Base-by-base conservation (phyloP, 805 yeast species). In the Dipodascopsis tothii region DNA sequence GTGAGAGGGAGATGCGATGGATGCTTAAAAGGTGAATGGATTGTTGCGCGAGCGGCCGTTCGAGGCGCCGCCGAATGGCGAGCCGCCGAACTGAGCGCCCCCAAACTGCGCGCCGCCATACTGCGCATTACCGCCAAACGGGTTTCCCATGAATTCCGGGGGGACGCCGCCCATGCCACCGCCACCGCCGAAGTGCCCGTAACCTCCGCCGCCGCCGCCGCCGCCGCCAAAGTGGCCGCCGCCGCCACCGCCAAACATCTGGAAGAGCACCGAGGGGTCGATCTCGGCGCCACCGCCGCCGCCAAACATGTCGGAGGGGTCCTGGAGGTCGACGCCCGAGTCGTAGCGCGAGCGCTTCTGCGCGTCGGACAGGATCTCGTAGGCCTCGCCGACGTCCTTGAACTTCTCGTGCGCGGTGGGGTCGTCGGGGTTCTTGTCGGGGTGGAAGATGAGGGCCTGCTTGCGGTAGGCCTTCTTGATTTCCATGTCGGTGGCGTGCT, bases 381-480 rank as follows among this genome's bases (percentile, higher is more conserved):
- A 78, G 7, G 97, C 96, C 45, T 76, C 75, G 19, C 94, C 79
- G 57, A 86, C 75, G 64, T 87, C 96, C 68, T 90, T 92, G 68
- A 90, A 90, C 69, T 86, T 90, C 61, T 92, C 97, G 44, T 95
- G 94, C 21, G 95, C 96, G 14, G 77, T 67, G 45, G 78, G 78
- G 60, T 84, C 84, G 64, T 88, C 97, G 17, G 59, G 64, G 60
- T 84, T 81, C 66, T 86, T 85, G 58, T 85, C 95, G 1, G 95
- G 95, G 60, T 85, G 95, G 56, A 78, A 75, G 51, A 72, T 73
- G 49, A 84, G 72, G 3, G 95, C 95, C 52, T 77, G 69, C 53
- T 77, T 76, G 56, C 90, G 41, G 64, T 82, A 85, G 1, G 94
- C 87, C 62, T 81, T 84, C 60, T 83, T 83, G 58, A 85, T 76